phyloP scores from a whole-genome alignment of 169 alveolate species.

The Cystoisospora suis region DNA sequence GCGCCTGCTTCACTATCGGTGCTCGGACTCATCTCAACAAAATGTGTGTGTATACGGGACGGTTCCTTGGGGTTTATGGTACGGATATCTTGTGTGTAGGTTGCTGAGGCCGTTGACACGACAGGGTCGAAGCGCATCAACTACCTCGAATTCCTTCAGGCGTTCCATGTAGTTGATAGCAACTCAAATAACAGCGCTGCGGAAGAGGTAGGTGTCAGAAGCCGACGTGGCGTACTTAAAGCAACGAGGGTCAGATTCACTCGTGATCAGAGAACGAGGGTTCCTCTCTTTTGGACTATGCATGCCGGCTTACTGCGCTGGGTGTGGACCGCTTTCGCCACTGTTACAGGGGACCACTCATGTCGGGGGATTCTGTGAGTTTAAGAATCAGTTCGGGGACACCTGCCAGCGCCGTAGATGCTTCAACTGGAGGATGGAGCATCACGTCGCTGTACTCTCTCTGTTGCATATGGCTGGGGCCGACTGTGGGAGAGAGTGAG shows the following conservation, averaged over 20 bases:
- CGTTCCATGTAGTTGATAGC: conserved; percentile 86
- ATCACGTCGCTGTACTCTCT: too few relatives aligned
- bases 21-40: too few relatives aligned
- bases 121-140: conserved; percentile 81
- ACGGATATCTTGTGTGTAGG: conserved; percentile 63
- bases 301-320: neutral
- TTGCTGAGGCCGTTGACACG: conserved; percentile 83
- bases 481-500: too few relatives aligned
- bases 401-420: too few relatives aligned
- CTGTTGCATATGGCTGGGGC: too few relatives aligned
- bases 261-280: neutral
- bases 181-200: conserved; percentile 80
- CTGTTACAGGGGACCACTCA: too few relatives aligned
- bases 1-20: too few relatives aligned
- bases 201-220: conserved; percentile 77
- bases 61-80: neutral
- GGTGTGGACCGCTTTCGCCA: neutral
- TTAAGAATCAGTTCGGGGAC: too few relatives aligned
- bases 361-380: too few relatives aligned
- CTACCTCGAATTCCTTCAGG: conserved; percentile 85
- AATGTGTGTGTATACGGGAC: neutral
- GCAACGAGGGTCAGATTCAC: neutral
- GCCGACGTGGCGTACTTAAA: too few relatives aligned
- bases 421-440: too few relatives aligned
- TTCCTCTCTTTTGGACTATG: neutral